Conservation (phyloP, 768 basidiomycete species). For the Amanita brunnescens region DNA sequence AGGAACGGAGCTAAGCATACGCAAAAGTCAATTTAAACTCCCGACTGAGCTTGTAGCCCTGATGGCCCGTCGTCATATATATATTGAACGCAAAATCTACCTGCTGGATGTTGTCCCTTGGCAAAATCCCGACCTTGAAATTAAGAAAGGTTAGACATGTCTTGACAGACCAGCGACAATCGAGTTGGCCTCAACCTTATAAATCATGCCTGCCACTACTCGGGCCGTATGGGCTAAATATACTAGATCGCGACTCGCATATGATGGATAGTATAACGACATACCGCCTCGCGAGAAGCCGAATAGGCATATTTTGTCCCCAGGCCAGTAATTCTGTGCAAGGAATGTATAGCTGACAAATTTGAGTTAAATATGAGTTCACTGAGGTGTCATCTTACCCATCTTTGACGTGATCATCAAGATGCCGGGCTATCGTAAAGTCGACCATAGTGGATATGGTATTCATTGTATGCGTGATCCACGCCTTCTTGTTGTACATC, state of each 20-base stretch:
- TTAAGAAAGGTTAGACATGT: not conserved
- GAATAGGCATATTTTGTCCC: conserved; percentile 23
- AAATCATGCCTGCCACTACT: conserved; percentile 24
- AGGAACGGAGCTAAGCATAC: not conserved
- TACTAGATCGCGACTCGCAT: not conserved
- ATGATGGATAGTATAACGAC: not conserved
- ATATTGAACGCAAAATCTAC: conserved; percentile 26
- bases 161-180: not conserved
- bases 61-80: conserved; percentile 19
- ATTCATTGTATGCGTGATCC: conserved; percentile 14
- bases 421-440: conserved; percentile 15
- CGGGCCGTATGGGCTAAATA: conserved; percentile 17
- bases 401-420: conserved; percentile 22
- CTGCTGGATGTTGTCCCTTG: conserved; percentile 22
- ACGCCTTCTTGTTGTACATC: conserved; percentile 17
- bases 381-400: conserved; percentile 12
- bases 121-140: conserved; percentile 22
- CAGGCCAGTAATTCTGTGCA: conserved; percentile 18
- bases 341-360: conserved; percentile 15
- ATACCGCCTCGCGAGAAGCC: conserved; percentile 22
- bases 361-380: not conserved
- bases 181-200: conserved; percentile 16
- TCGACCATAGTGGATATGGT: conserved; percentile 14
- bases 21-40: conserved; percentile 24
- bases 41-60: conserved; percentile 21